phyloP scores from a whole-genome alignment of 2,329 filamentous ascomycete genomes.

The Talaromyces sp. region DNA sequence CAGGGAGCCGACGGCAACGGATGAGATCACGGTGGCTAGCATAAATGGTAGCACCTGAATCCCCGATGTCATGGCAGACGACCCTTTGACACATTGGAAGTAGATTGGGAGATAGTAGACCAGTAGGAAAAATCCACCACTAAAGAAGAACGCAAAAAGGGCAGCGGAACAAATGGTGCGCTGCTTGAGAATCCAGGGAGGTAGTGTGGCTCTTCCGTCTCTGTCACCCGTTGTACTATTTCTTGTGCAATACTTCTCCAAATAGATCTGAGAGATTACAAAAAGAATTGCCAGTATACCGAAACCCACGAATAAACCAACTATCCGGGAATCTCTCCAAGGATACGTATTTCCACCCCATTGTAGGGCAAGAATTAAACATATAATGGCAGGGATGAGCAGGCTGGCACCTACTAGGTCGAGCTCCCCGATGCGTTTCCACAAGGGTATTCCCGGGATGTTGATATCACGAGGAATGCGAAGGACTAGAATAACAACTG shows the following conservation, averaged over 20 bases:
- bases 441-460: background rate
- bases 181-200: constrained; percentile 35
- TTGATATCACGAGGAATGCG: background rate
- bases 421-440: constrained; percentile 28
- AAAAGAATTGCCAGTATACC: constrained; percentile 35
- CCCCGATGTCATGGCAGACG: constrained; percentile 37
- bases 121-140: constrained; percentile 34
- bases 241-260: constrained; percentile 36
- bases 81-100: constrained; percentile 41
- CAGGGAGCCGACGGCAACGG: background rate
- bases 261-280: constrained; percentile 33
- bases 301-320: constrained; percentile 47
- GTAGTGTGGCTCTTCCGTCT: constrained; percentile 22
- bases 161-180: constrained; percentile 34
- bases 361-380: constrained; percentile 47
- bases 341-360: constrained; percentile 40
- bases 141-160: constrained; percentile 36
- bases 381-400: constrained; percentile 38
- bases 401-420: constrained; percentile 43
- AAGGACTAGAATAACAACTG: background rate
- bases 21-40: constrained; percentile 5
- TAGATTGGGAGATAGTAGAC: constrained; percentile 49
- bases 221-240: background rate
- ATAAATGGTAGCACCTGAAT: constrained; percentile 39
- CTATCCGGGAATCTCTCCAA: constrained; percentile 40